A percentile compares a stretch with the other conserved stretches of the same genome.
Conservation (phyloP, 2,329 filamentous ascomycete species). For the Xylogone sp. region DNA sequence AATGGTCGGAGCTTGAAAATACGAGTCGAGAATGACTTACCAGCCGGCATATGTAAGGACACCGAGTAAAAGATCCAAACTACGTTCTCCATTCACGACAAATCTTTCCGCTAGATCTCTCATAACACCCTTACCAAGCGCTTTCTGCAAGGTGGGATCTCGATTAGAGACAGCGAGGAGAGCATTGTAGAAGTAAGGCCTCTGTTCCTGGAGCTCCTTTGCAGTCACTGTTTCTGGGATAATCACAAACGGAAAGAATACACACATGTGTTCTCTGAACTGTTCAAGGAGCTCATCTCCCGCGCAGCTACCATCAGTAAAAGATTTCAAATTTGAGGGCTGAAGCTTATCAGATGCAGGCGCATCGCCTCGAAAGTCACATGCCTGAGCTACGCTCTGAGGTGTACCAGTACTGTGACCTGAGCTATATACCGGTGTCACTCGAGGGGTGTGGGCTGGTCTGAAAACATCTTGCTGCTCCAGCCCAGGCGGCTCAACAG, state of each 20-base stretch:
- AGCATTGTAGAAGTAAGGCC: constrained; percentile 16
- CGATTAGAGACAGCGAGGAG: constrained; percentile 12
- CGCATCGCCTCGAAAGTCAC: too few species aligned
- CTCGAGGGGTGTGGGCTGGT: neutral
- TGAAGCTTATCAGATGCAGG: too few species aligned
- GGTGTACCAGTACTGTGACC: neutral
- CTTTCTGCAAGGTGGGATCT: constrained; percentile 4
- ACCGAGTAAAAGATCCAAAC: constrained; percentile 13
- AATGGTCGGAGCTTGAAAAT: neutral
- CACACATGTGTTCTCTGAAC: constrained; percentile 13
- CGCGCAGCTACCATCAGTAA: neutral
- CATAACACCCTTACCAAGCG: constrained; percentile 10
- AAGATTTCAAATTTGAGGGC: too few species aligned
- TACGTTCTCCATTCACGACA: constrained; percentile 10
- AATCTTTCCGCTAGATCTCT: constrained; percentile 12
- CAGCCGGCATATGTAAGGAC: constrained; percentile 13
- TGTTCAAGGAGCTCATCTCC: constrained; percentile 9
- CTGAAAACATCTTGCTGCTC: neutral
- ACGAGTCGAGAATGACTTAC: constrained; percentile 3
- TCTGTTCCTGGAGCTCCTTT: constrained; percentile 6
- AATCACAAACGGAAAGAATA: constrained; percentile 18
- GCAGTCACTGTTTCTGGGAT: constrained; percentile 7
- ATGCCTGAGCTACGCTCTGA: neutral
- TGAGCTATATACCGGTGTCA: neutral
- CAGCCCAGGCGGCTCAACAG: neutral